These are phyloP conservation scores for Serendipita sp. DNA, from an alignment of 768 basidiomycete genomes.

Conservation along the genomic window DNA sequence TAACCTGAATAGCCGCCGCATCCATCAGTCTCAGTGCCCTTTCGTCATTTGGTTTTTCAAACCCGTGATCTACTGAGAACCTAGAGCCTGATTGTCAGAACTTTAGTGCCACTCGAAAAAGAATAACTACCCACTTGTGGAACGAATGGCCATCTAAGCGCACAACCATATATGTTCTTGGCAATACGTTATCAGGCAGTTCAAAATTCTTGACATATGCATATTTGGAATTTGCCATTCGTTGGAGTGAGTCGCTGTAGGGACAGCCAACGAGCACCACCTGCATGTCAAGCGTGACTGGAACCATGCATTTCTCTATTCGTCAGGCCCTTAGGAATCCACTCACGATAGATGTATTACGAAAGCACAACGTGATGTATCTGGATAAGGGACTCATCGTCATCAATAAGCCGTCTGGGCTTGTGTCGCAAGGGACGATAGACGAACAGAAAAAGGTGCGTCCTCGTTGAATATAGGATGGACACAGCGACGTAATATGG, in stretches of 20 bases:
- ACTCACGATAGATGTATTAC: neutral
- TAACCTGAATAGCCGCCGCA: slow-evolving; percentile 61
- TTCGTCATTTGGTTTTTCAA: slow-evolving; percentile 82
- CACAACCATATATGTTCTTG: slow-evolving; percentile 67
- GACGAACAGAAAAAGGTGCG: neutral
- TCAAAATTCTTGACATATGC: slow-evolving; percentile 86
- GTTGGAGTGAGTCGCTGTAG: too few species aligned
- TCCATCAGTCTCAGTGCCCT: slow-evolving; percentile 87
- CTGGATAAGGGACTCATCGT: neutral
- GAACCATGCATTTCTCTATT: neutral
- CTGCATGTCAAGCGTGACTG: neutral
- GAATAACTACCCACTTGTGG: slow-evolving; percentile 44
- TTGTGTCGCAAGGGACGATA: neutral
- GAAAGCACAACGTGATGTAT: neutral
- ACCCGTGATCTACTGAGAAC: slow-evolving; percentile 70
- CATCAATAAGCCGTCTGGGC: slow-evolving; percentile 4
- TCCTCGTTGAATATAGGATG: neutral
- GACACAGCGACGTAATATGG: neutral
- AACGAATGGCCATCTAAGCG: slow-evolving; percentile 90
- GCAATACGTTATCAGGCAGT: slow-evolving; percentile 71
- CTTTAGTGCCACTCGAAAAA: neutral
- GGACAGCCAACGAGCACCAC: neutral
- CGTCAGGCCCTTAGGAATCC: neutral
- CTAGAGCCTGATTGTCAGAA: slow-evolving; percentile 24
- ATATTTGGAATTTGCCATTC: slow-evolving; percentile 86